Evolutionary conservation across 2,329 filamentous ascomycete species (phyloP).

Genomic region (Fusarium longipes): DNA sequence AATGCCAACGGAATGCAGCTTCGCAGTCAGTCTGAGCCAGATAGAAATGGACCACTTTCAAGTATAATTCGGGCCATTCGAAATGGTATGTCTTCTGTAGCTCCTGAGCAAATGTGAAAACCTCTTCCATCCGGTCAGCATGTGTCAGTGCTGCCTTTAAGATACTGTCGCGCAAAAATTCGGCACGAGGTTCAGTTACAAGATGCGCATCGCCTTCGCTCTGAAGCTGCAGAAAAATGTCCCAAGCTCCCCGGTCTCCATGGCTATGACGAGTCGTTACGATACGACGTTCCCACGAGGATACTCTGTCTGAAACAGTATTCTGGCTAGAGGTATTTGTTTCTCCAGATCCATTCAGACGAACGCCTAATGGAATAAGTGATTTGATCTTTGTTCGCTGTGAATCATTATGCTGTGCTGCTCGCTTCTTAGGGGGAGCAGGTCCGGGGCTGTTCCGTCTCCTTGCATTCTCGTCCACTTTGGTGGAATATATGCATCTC

Average conservation of each 20-base stretch:
- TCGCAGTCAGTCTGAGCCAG: constrained; percentile 54
- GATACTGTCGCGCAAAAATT: constrained; percentile 47
- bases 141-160: constrained; percentile 47
- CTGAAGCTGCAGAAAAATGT: constrained; percentile 42
- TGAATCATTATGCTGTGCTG: constrained; percentile 20
- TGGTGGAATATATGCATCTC: constrained; percentile 14
- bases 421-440: constrained; percentile 3
- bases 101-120: constrained; percentile 46
- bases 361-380: constrained; percentile 23
- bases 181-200: constrained; percentile 40
- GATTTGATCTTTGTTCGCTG: constrained; percentile 24
- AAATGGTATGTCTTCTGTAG: constrained; percentile 54
- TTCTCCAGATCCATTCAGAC: background rate
- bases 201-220: constrained; percentile 28
- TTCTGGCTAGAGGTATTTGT: background rate
- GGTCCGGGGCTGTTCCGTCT: constrained; percentile 10
- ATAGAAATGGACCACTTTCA: constrained; percentile 58
- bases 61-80: constrained; percentile 63
- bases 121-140: constrained; percentile 40
- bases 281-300: constrained; percentile 38
- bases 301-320: constrained; percentile 19
- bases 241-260: constrained; percentile 46
- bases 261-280: constrained; percentile 32
- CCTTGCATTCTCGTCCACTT: constrained; percentile 5
- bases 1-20: constrained; percentile 60